These are phyloP conservation scores for Erysiphe neolycopersici DNA, from an alignment of 2,329 filamentous ascomycete genomes.

Conservation along the genomic window DNA sequence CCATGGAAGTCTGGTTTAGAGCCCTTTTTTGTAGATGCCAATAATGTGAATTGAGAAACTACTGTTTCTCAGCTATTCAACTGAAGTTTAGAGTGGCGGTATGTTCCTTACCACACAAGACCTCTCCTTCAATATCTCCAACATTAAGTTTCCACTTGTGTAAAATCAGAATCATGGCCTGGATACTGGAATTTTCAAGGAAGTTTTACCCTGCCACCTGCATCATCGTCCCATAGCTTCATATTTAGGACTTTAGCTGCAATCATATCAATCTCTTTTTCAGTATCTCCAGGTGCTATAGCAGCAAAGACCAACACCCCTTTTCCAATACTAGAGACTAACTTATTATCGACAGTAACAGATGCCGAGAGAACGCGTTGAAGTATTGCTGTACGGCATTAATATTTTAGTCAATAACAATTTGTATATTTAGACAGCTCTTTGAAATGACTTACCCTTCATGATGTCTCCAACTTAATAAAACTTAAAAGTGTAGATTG, in stretches of 20 bases:
- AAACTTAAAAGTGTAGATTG: too few species aligned
- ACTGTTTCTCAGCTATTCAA: conserved; percentile 2
- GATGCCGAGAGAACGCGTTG: conserved; percentile 89
- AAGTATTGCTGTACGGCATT: conserved; percentile 39
- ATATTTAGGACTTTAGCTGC: conserved; percentile 71
- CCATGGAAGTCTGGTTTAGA: conserved; percentile 89
- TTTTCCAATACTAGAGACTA: conserved; percentile 75
- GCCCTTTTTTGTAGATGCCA: conserved; percentile 84
- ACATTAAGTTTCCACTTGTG: conserved; percentile 72
- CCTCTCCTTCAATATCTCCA: conserved; percentile 64
- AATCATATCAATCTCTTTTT: conserved; percentile 62
- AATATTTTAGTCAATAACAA: too few species aligned
- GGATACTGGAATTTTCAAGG: neutral
- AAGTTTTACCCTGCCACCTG: conserved; percentile 10
- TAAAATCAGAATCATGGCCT: neutral
- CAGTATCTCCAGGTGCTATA: conserved; percentile 68
- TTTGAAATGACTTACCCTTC: too few species aligned
- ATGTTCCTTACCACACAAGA: conserved; percentile 51
- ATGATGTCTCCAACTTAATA: too few species aligned
- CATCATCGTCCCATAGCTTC: conserved; percentile 44
- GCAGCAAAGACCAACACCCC: conserved; percentile 81
- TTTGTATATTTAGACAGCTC: too few species aligned
- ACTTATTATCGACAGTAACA: conserved; percentile 73
- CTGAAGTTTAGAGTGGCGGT: neutral
- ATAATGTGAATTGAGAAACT: conserved; percentile 93